Evolutionary conservation across 768 basidiomycete genomes (phyloP), one percentile per base, ranked within the genome.

Genomic region (Amanita polypyramis): DNA sequence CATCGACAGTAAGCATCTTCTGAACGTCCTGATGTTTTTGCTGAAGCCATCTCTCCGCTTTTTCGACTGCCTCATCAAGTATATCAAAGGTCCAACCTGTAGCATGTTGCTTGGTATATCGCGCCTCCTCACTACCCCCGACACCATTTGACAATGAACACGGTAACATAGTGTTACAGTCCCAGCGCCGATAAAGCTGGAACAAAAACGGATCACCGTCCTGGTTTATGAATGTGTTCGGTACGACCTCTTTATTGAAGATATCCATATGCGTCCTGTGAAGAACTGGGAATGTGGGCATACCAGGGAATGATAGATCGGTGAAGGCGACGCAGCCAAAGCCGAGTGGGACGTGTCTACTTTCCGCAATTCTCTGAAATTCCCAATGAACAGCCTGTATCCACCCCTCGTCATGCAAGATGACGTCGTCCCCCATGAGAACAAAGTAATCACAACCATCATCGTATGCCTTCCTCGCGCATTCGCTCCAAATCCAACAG

Each of bases 211-310:
- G 74, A 44, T 79, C 74, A 0, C 75, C 76, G 41, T 79, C 79
- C 56, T 80, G 79, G 51, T 79, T 79, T 36, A 77, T 57, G 56
- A 79, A 80, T 19, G 60, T 52, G 11, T 72, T 62, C 0, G 79
- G 78, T 11, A 81, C 56, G 19, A 79, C 64, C 9, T 67, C 58
- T 4, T 76, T 75, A 0, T 59, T 49, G 52, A 81, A 80, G 37
- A 78, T 72, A 25, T 77, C 70, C 58, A 81, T 61, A 54, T 81
- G 79, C 0, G 62, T 72, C 20, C 70, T 69, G 49, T 79, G 75
- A 37, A 81, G 43, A 43, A 79, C 64, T 0, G 80, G 79, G 53
- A 80, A 79, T 0, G 77, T 79, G 0, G 77, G 77, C 75, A 80
- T 78, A 0, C 76, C 80, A 0, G 73, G 74, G 53, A 78, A 80